Base-by-base conservation (phyloP, 306 rosid species). In the Quercus variabilis region DNA sequence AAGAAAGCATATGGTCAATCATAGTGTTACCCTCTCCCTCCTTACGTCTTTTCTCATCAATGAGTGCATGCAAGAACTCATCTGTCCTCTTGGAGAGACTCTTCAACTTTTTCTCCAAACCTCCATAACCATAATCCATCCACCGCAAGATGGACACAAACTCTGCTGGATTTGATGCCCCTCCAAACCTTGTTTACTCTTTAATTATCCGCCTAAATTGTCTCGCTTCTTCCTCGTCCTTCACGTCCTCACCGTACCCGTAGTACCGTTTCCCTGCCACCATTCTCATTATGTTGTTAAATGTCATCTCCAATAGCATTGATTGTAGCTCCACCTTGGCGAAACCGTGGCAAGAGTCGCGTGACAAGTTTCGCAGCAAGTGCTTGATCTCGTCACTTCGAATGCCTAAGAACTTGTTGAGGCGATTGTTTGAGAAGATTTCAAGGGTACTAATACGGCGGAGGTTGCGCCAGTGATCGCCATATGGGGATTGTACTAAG, bases 381-480 rank as follows among this genome's bases (percentile, higher is more conserved):
- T 80, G 82, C 19, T 63, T 8, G 30, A 78, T 78, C 78, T 93
- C 94, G 8, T 89, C 89, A 4, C 18, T 77, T 18, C 92, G 86
- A 20, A 85, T 25, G 19, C 43, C 76, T 1, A 5, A 6, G 56
- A 88, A 89, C 30, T 11, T 18, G 72, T 80, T 86, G 33, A 83
- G 76, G 2, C 84, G 78, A 6, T 18, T 52, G 13, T 83, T 12
- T 15, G 95, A 92, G 78, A 89, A 87, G 52, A 93, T 88, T 69
- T 93, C 93, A 0, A 83, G 31, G 1, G 92, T 20, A 54, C 91
- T 79, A 0, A 93, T 88, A n/a, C 94, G 94, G n/a, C 96, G 96
- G 1, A 89, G 57, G 87, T 89, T 93, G 20, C 92, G 94, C 97
- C 96, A 93, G 76, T 88, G 94, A 18, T 91, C 96, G 5, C 96